Conservation (phyloP, 495 filamentous ascomycete genomes). For the Aspergillus bertholletiae region DNA sequence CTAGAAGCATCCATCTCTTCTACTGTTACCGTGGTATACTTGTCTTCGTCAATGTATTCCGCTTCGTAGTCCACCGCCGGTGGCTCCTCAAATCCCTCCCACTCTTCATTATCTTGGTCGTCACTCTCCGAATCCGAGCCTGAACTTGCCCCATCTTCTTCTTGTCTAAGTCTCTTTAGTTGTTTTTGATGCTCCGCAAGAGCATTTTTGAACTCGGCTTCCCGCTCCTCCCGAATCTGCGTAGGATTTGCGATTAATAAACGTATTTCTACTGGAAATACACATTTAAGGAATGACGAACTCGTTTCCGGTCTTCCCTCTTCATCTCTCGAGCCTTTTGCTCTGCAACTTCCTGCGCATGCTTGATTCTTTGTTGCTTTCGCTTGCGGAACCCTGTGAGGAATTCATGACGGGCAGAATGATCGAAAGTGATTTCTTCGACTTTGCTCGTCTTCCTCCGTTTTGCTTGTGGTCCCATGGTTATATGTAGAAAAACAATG, state of each 20-base stretch:
- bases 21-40: conserved; percentile 88
- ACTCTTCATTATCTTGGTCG: conserved; percentile 49
- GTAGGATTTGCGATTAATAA: conserved; percentile 9
- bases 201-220: conserved; percentile 73
- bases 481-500: conserved; percentile 6
- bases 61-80: conserved; percentile 74
- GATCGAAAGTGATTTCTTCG: conserved; percentile 83
- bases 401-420: conserved; percentile 71
- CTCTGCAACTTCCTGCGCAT: conserved; percentile 73
- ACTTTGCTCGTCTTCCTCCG: conserved; percentile 60
- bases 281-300: conserved; percentile 26
- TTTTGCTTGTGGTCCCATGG: conserved; percentile 55
- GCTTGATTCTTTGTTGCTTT: conserved; percentile 76
- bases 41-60: conserved; percentile 95
- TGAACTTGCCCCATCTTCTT: conserved; percentile 49
- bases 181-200: conserved; percentile 67
- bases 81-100: conserved; percentile 59
- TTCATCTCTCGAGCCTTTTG: conserved; percentile 71
- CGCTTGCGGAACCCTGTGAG: conserved; percentile 96
- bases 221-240: conserved; percentile 77
- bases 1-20: conserved; percentile 82
- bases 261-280: neutral
- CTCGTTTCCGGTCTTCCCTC: conserved; percentile 67
- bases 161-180: conserved; percentile 44
- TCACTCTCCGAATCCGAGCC: conserved; percentile 33